Percentiles rank a stretch among this genome's conserved stretches.
Conservation (phyloP, 495 filamentous ascomycete species). For the Hyaloscypha variabilis region DNA sequence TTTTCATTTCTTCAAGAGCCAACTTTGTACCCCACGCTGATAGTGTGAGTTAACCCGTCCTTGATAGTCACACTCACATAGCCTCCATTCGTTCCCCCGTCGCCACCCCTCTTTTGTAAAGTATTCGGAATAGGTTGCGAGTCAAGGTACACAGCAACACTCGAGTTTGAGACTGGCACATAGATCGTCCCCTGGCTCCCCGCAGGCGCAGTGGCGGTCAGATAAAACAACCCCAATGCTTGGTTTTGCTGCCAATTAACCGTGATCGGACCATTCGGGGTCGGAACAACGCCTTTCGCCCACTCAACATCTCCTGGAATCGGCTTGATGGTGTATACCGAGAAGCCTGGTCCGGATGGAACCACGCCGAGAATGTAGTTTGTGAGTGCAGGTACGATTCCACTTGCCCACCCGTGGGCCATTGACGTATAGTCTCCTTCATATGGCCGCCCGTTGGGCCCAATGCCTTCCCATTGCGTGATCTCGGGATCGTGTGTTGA, state of each 20-base stretch:
- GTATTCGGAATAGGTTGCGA: background rate
- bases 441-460: constrained; percentile 38
- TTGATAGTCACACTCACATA: constrained; percentile 24
- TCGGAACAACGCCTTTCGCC: constrained; percentile 44
- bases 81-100: background rate
- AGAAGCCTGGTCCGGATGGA: constrained; percentile 43
- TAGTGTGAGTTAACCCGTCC: constrained; percentile 3
- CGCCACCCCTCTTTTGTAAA: background rate
- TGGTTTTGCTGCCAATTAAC: constrained; percentile 39
- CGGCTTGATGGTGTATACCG: constrained; percentile 39
- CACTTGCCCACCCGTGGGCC: constrained; percentile 46
- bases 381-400: constrained; percentile 39
- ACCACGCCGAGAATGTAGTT: constrained; percentile 45
- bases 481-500: constrained; percentile 43
- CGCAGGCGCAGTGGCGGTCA: constrained; percentile 29
- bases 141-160: constrained; percentile 20
- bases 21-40: constrained; percentile 16
- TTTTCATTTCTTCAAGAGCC: background rate
- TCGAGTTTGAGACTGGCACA: constrained; percentile 21
- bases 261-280: constrained; percentile 37
- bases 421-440: constrained; percentile 41
- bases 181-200: constrained; percentile 31
- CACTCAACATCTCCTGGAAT: constrained; percentile 37
- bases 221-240: constrained; percentile 16
- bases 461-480: constrained; percentile 48